Evolutionary conservation across 163 green algal genomes (phyloP).

Genomic region (Smithsoniella earleae): DNA sequence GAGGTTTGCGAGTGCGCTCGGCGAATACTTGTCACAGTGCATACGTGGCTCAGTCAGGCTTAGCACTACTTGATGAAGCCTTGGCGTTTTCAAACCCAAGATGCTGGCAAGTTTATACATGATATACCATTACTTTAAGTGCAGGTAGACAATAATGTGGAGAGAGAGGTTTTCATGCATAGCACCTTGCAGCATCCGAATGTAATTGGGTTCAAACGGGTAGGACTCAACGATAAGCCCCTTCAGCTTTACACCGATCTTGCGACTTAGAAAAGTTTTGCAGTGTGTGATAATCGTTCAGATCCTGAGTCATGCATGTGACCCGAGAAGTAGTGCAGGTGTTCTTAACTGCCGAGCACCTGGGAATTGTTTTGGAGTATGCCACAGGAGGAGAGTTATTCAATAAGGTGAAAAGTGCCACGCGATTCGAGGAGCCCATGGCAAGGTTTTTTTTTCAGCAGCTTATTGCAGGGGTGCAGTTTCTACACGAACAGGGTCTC

Average conservation of each 20-base stretch:
- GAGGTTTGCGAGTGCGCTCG: no score
- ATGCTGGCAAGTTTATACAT: no score
- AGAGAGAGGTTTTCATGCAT: constrained; percentile 97
- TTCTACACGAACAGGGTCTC: constrained; percentile 1
- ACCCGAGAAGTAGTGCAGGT: no score
- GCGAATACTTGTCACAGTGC: no score
- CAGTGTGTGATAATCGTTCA: no score
- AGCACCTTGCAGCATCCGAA: constrained; percentile 81
- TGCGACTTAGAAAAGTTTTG: no score
- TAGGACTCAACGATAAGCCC: constrained; percentile 35
- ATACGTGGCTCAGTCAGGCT: no score
- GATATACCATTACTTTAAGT: no score
- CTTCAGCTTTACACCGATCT: no score
- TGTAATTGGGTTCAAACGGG: constrained; percentile 91
- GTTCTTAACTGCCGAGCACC: constrained; percentile 31
- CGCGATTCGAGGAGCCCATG: constrained; percentile 38
- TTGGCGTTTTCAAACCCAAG: no score
- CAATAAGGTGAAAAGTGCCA: constrained; percentile 20
- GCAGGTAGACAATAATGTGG: constrained; percentile 92
- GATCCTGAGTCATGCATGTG: no score
- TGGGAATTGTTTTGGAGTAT: constrained; percentile 37
- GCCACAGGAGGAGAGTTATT: constrained; percentile 33
- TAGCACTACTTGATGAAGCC: no score
- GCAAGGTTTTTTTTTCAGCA: constrained; percentile 90
- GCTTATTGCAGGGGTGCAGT: constrained; percentile 51